These are phyloP conservation scores for Incumbomyces lentus DNA, from an alignment of 2,329 filamentous ascomycete species.

Conservation along the genomic window DNA sequence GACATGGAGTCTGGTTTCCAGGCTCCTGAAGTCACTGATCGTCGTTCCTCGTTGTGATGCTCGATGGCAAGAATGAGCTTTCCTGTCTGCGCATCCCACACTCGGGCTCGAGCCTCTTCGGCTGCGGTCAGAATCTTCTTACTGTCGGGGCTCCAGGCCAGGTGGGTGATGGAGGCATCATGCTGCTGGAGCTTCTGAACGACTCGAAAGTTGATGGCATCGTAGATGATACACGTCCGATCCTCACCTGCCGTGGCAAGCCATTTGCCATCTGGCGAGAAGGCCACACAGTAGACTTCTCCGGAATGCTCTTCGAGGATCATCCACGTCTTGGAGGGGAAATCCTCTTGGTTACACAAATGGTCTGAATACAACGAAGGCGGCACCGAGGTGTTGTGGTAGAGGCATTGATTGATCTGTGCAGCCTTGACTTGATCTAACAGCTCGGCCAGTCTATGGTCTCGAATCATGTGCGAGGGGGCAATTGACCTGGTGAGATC, in stretches of 20 bases:
- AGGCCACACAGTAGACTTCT: conserved; percentile 86
- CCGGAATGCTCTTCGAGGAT: conserved; percentile 64
- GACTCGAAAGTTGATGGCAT: conserved; percentile 59
- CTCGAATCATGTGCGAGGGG: conserved; percentile 91
- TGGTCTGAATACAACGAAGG: conserved; percentile 88
- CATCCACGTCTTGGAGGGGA: conserved; percentile 61
- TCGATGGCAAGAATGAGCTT: conserved; percentile 52
- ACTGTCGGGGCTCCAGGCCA: conserved; percentile 90
- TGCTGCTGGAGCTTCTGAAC: conserved; percentile 56
- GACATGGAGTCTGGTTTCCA: conserved; percentile 71
- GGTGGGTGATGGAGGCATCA: conserved; percentile 60
- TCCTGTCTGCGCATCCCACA: conserved; percentile 67
- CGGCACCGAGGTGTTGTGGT: conserved; percentile 69
- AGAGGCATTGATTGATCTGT: conserved; percentile 75
- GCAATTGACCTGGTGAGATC: conserved; percentile 85
- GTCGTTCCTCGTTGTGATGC: conserved; percentile 50
- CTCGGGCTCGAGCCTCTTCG: conserved; percentile 58
- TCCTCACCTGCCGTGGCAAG: conserved; percentile 75
- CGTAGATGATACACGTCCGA: conserved; percentile 68
- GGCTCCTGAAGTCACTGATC: conserved; percentile 70
- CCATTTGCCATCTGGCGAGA: conserved; percentile 75
- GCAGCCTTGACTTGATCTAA: conserved; percentile 73
- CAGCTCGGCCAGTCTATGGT: conserved; percentile 72
- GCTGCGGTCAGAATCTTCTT: conserved; percentile 75
- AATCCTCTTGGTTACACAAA: conserved; percentile 65